phyloP scores from a whole-genome alignment of 1,139 yeast species.

The Yamadazyma aaseri region DNA sequence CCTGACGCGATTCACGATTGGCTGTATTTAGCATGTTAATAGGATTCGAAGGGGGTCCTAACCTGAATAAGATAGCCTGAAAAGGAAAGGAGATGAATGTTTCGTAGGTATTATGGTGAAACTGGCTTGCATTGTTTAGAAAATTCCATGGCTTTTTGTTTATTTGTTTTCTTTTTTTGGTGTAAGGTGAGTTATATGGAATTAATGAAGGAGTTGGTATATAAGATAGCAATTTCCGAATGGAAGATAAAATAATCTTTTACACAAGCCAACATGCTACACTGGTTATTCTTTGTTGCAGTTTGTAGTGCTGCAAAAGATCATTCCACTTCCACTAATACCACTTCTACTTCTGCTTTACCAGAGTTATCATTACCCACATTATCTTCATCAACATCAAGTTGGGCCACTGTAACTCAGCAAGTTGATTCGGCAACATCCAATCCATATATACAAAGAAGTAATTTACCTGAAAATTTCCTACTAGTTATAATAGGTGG shows the following conservation, averaged over 20 bases:
- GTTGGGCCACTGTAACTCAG: conserved; percentile 6
- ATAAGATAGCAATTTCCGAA: no score
- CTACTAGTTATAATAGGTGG: conserved; percentile 47
- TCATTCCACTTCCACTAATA: no score
- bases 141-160: no score
- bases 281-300: not conserved
- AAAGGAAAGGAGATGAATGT: no score
- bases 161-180: not conserved
- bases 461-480: conserved; percentile 31
- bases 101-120: no score
- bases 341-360: no score
- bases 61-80: no score
- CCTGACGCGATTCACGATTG: conserved; percentile 3
- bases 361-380: conserved; percentile 3
- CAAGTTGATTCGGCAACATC: conserved; percentile 8
- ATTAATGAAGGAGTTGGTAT: no score
- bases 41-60: not conserved
- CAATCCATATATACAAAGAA: conserved; percentile 35
- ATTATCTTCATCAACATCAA: not conserved
- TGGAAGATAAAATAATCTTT: no score
- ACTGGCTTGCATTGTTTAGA: no score
- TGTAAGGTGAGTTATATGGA: not conserved
- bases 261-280: no score
- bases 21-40: not conserved
- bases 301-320: conserved; percentile 6